Base-by-base conservation (phyloP, 441 rosid species). In the Pelargonium cotyledonis region DNA sequence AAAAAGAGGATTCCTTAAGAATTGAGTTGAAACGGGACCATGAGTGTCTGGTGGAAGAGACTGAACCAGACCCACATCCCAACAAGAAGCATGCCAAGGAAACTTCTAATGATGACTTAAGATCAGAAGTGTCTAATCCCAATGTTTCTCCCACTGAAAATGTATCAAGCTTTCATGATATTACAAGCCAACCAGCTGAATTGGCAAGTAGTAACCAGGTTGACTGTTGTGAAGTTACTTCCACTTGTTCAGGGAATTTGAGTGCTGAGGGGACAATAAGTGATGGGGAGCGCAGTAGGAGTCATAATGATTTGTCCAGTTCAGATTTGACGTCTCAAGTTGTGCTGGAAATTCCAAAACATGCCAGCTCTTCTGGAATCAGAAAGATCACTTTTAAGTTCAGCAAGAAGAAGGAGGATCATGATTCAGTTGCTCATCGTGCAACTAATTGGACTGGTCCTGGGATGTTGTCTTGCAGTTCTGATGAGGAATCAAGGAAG, bases 91-190 rank as follows among this genome's bases (percentile, higher is more conserved):
- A 81, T 69, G 89, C 80, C 0, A 87, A 81, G 74, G 97, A 93
- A 62, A 82, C 88, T 76, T 81, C 87, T 0, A 79, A 77, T 18
- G 97, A 95, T 40, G 98, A 90, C 61, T 72, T 83, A 18, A 76
- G 78, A 26, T 95, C 98, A 31, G 99, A 95, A 78, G 97, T 95
- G 66, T 82, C 92, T 0, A 90, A 90, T 72, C 97, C 97, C 0
- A 60, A 79, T 53, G 72, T 86, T 0, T 88, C 91, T 63, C 91
- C 89, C 0, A 81, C 78, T 29, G 95, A 80, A 55, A 81, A 78
- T 75, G 75, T 80, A 0, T 79, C 81, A 1, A 77, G 70, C 40
- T 83, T 84, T 68, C 86, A 81, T 3, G 89, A 87, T 69, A 76
- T 83, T 47, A 77, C 84, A 21, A 88, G 89, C 76, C 85, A 82